Percentiles rank a stretch among this genome's conserved stretches.
These are phyloP conservation scores for Acer negundo DNA, from an alignment of 345 rosid species.

Conservation along the genomic window DNA sequence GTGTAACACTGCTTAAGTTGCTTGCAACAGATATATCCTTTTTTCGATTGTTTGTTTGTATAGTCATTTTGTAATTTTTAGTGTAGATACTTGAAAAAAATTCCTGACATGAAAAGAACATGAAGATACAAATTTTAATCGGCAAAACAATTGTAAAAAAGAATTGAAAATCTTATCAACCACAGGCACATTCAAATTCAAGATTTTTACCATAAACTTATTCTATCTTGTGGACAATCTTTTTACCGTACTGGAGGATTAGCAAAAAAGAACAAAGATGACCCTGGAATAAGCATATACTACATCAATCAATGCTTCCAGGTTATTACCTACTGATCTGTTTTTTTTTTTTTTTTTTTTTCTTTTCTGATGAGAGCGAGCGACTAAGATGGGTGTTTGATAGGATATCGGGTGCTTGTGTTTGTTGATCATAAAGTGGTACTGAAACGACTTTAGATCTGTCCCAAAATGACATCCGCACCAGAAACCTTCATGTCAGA, in stretches of 20 bases:
- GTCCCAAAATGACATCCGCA: conserved; percentile 74
- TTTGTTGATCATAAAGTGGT: background rate
- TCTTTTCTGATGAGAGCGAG: background rate
- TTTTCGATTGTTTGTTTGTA: too few relatives aligned
- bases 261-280: background rate
- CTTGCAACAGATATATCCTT: too few relatives aligned
- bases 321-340: background rate
- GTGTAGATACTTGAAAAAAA: too few relatives aligned
- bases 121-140: too few relatives aligned
- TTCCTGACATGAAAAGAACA: too few relatives aligned
- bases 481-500: conserved; percentile 88
- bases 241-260: background rate
- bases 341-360: too few relatives aligned
- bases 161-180: too few relatives aligned
- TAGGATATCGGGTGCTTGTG: background rate
- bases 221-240: background rate
- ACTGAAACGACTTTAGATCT: conserved; percentile 42
- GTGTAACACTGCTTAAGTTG: background rate
- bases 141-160: too few relatives aligned
- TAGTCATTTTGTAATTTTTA: too few relatives aligned
- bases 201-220: background rate
- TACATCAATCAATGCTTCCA: background rate
- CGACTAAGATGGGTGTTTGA: background rate
- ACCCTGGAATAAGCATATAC: background rate
- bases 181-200: background rate